phyloP scores from a whole-genome alignment of 2,329 filamentous ascomycete genomes.

The Davidsoniella eucalypti region DNA sequence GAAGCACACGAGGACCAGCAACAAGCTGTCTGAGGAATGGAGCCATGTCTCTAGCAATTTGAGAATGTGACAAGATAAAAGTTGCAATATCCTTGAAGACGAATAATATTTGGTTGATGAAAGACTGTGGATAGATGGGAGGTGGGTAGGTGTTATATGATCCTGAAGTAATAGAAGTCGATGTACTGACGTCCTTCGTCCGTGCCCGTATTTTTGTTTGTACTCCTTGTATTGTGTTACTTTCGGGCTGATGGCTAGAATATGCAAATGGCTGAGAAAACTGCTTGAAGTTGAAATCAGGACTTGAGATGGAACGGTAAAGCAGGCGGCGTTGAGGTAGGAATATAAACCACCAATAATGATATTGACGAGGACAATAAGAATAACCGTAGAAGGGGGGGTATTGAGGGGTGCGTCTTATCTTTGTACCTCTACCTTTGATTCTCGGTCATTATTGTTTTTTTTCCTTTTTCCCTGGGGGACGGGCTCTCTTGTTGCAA shows the following conservation, averaged over 20 bases:
- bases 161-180: background rate
- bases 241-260: too few relatives aligned
- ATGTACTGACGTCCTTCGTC: background rate
- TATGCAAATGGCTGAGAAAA: too few relatives aligned
- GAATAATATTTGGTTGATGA: background rate
- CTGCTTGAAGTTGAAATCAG: too few relatives aligned
- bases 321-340: background rate
- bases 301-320: background rate
- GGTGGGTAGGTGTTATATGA: background rate
- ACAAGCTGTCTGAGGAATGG: slow-evolving; percentile 81
- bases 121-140: background rate
- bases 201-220: background rate
- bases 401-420: slow-evolving; percentile 1
- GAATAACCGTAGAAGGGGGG: background rate
- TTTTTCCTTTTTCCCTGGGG: too few relatives aligned
- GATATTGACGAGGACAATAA: background rate
- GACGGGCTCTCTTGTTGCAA: too few relatives aligned
- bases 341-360: background rate
- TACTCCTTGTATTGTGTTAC: too few relatives aligned
- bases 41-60: slow-evolving; percentile 29
- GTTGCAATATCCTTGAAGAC: slow-evolving; percentile 3
- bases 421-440: background rate
- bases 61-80: slow-evolving; percentile 5
- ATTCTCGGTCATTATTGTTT: too few relatives aligned
- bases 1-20: slow-evolving; percentile 66